These are phyloP conservation scores for Fusarium sp. DNA, from an alignment of 2,329 filamentous ascomycete species.

Conservation along the genomic window DNA sequence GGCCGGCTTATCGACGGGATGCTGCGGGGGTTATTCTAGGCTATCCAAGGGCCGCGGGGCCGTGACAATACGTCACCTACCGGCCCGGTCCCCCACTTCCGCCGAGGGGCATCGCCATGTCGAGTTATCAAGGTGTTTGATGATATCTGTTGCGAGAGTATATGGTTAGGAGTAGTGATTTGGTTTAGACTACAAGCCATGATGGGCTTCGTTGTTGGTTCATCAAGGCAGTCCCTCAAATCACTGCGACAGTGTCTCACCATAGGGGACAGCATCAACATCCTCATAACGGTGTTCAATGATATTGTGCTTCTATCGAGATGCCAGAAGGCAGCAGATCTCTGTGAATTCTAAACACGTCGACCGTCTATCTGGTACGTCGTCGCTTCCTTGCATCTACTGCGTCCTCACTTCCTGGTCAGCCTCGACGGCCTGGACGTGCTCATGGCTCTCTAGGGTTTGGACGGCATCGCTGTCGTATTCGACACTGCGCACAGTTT, in stretches of 20 bases:
- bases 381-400: conserved; percentile 55
- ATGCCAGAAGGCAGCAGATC: conserved; percentile 16
- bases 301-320: conserved; percentile 17
- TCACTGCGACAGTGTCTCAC: neutral
- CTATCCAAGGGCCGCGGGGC: conserved; percentile 19
- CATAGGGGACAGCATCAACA: neutral
- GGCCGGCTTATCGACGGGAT: conserved; percentile 30
- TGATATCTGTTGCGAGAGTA: neutral
- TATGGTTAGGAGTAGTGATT: neutral
- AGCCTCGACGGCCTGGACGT: conserved; percentile 79
- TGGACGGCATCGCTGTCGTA: conserved; percentile 75
- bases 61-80: conserved; percentile 32
- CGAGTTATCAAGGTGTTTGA: neutral
- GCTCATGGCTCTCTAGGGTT: conserved; percentile 74
- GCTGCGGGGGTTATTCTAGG: conserved; percentile 12
- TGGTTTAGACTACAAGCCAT: too few species aligned
- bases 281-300: neutral
- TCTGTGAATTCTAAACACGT: conserved; percentile 23
- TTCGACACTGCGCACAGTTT: conserved; percentile 68
- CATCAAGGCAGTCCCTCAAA: neutral
- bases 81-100: conserved; percentile 21
- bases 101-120: neutral
- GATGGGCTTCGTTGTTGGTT: neutral
- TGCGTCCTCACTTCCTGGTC: conserved; percentile 79
- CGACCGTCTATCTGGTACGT: conserved; percentile 4